These are phyloP conservation scores for Mollisiaceae sp. DNA, from an alignment of 2,329 filamentous ascomycete species.

Conservation along the genomic window DNA sequence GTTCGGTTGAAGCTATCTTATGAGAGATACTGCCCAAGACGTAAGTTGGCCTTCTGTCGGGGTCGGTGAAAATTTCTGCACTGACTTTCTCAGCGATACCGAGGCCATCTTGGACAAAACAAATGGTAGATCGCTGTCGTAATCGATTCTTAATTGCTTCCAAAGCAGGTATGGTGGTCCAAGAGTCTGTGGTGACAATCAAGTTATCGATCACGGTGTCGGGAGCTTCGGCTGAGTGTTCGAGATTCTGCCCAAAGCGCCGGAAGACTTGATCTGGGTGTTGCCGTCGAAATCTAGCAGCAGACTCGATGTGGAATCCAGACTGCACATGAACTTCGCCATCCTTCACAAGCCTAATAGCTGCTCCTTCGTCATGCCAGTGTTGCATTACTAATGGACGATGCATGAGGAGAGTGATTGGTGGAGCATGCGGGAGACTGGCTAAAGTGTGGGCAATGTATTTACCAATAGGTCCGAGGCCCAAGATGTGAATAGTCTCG, in stretches of 20 bases:
- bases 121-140: slow-evolving; percentile 71
- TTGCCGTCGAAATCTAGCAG: slow-evolving; percentile 23
- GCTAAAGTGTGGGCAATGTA: slow-evolving; percentile 70
- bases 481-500: slow-evolving; percentile 64
- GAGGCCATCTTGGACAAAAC: slow-evolving; percentile 81
- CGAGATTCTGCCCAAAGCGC: slow-evolving; percentile 36
- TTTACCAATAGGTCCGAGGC: slow-evolving; percentile 66
- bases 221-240: slow-evolving; percentile 38
- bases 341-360: slow-evolving; percentile 53
- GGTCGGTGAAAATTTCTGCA: slow-evolving; percentile 70
- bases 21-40: slow-evolving; percentile 52
- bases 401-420: slow-evolving; percentile 67
- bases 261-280: slow-evolving; percentile 27
- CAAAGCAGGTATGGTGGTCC: slow-evolving; percentile 63
- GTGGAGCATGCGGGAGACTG: slow-evolving; percentile 61
- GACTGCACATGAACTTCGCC: slow-evolving; percentile 45
- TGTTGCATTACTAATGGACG: slow-evolving; percentile 47
- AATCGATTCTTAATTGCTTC: slow-evolving; percentile 67
- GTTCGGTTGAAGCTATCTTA: slow-evolving; percentile 47
- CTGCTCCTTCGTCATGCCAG: slow-evolving; percentile 53
- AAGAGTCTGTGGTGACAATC: slow-evolving; percentile 68
- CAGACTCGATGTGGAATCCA: slow-evolving; percentile 41
- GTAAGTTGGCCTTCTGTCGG: slow-evolving; percentile 71
- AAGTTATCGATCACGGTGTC: slow-evolving; percentile 65
- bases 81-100: slow-evolving; percentile 83